Evolutionary conservation across 2,329 filamentous ascomycete genomes (phyloP), one percentile per base, ranked within the genome.

Genomic region (Penicillium concentricum): DNA sequence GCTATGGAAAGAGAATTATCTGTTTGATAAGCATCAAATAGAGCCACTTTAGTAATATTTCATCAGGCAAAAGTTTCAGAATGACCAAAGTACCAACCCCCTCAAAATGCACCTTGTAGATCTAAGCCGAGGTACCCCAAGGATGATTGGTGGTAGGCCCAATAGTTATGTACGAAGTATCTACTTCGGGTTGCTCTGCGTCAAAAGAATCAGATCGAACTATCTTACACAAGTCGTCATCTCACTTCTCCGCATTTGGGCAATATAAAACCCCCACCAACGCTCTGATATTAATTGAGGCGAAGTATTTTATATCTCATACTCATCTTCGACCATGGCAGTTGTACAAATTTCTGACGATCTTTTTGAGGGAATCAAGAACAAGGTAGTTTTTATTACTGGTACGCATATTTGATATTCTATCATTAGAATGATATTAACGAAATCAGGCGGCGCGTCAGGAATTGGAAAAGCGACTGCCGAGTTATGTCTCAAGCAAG

Each of bases 391-490:
- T n/a, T 64, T 84, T 26, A 72, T 85, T 15, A 84, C 82, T 52
- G 81, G 80, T 81, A 71, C 43, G 64, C 5, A 18, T 39, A 44
- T 7, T 20, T 43, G 24, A 44, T 20, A 51, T 45, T 22, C 15
- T 32, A 18, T 43, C 42, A 12, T 16, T n/a, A 50, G 5, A 3
- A 6, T 1, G 9, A 16, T 30, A 16, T 4, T 46, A 2, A 34
- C 22, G 2, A n/a, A 22, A 46, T 1, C 53, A 80, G 83, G 84
- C 47, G 82, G 82, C 54, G 83, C 82, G 0, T 84, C 83, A 2
- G 85, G 85, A 16, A 87, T 87, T 51, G 84, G 84, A 32, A 77
- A 85, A 15, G 81, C 81, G 52, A 85, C 84, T 1, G 76, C 79
- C 8, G 69, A 79, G 9, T 72, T 82, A 2, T 77, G 86, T 15